Evolutionary conservation across 108 stramenopile species (phyloP).

Genomic region (Cyclotella kingstonii): DNA sequence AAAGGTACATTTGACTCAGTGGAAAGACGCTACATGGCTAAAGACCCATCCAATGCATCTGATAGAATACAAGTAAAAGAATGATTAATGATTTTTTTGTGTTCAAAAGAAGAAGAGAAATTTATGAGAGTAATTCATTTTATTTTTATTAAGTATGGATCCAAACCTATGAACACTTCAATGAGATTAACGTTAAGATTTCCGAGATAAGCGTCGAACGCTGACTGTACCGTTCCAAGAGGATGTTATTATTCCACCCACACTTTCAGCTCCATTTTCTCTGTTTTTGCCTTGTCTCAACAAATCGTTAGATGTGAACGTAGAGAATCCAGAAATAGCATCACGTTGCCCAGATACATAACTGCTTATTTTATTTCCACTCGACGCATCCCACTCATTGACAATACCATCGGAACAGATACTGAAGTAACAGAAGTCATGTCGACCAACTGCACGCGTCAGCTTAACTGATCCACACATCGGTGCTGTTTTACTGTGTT

Average conservation of each 20-base stretch:
- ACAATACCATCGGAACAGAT: constrained; percentile 66
- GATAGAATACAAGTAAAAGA: constrained; percentile 6
- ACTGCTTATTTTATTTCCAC: constrained; percentile 49
- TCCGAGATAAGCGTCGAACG: constrained; percentile 28
- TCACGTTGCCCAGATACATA: constrained; percentile 61
- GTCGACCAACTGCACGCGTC: constrained; percentile 36
- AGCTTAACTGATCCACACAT: constrained; percentile 41
- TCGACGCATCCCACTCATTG: constrained; percentile 77
- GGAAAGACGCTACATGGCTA: constrained; percentile 55
- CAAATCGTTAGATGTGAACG: constrained; percentile 31
- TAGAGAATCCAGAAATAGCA: constrained; percentile 55
- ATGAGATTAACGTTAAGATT: background rate
- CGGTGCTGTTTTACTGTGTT: constrained; percentile 10
- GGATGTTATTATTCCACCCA: constrained; percentile 62
- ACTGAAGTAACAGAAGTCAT: constrained; percentile 56
- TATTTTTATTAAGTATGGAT: background rate
- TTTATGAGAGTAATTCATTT: background rate
- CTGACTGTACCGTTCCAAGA: constrained; percentile 88
- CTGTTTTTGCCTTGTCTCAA: constrained; percentile 19
- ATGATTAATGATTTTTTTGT: constrained; percentile 1
- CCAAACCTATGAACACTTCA: background rate
- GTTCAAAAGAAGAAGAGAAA: background rate
- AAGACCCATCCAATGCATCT: constrained; percentile 46
- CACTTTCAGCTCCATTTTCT: constrained; percentile 8
- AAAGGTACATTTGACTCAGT: constrained; percentile 16